phyloP scores from a whole-genome alignment of 1,139 yeast genomes.

The Zygosaccharomyces sapae region DNA sequence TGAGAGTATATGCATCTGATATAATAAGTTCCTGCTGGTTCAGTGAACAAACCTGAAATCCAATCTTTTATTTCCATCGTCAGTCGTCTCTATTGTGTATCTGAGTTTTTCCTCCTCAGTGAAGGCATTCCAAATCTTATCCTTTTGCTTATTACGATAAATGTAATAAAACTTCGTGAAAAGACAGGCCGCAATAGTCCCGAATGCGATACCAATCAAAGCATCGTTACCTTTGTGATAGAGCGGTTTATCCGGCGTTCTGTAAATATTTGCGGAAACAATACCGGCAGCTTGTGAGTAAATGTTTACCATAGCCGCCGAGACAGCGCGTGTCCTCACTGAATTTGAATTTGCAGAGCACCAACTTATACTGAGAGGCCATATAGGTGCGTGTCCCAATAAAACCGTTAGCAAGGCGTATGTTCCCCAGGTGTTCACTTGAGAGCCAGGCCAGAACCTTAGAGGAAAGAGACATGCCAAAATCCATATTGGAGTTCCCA shows the following conservation, averaged over 20 bases:
- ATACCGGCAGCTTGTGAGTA: conserved; percentile 49
- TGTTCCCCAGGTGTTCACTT: conserved; percentile 49
- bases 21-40: neutral
- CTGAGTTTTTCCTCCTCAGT: conserved; percentile 40
- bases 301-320: conserved; percentile 61
- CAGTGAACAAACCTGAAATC: conserved; percentile 39
- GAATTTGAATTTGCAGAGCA: conserved; percentile 58
- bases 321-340: conserved; percentile 55
- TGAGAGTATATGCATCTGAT: neutral
- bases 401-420: conserved; percentile 47
- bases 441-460: conserved; percentile 50
- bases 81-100: conserved; percentile 40
- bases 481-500: conserved; percentile 38
- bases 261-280: conserved; percentile 49
- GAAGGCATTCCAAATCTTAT: conserved; percentile 42
- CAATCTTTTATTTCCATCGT: conserved; percentile 46
- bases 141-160: conserved; percentile 41
- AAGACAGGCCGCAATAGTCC: conserved; percentile 29
- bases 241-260: conserved; percentile 52
- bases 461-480: conserved; percentile 37
- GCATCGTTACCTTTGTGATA: conserved; percentile 54
- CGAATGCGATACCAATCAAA: conserved; percentile 40
- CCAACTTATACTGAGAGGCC: conserved; percentile 59
- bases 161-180: conserved; percentile 40
- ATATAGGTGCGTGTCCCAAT: conserved; percentile 47